Percentiles rank a stretch among this genome's conserved stretches.
Evolutionary conservation across 805 yeast species (phyloP).

Genomic region (Pichia kluyveri): DNA sequence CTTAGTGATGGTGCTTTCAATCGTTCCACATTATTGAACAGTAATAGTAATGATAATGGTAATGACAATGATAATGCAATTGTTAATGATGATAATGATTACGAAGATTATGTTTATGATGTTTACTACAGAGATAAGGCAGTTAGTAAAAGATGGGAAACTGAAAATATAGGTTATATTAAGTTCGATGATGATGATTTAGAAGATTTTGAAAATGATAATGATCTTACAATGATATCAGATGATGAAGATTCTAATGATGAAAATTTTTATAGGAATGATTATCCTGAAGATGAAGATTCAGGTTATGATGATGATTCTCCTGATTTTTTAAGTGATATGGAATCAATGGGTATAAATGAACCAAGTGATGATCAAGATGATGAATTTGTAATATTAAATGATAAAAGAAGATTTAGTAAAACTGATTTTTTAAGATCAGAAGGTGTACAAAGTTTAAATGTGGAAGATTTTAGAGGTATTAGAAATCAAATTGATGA

Average conservation of each 20-base stretch:
- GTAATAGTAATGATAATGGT: neutral
- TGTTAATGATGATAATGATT: conserved; percentile 6
- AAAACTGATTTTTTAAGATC: conserved; percentile 19
- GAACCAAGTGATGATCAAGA: conserved; percentile 32
- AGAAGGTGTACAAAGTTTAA: conserved; percentile 21
- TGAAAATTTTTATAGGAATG: conserved; percentile 85
- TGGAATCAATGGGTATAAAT: conserved; percentile 16
- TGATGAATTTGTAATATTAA: conserved; percentile 27
- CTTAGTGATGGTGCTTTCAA: neutral
- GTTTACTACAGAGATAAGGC: conserved; percentile 65
- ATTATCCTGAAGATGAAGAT: conserved; percentile 92
- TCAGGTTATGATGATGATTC: conserved; percentile 34
- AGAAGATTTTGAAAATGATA: conserved; percentile 31
- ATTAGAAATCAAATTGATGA: conserved; percentile 21
- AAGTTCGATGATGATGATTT: conserved; percentile 44
- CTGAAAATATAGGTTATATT: conserved; percentile 40
- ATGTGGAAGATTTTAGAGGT: conserved; percentile 24
- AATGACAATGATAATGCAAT: neutral
- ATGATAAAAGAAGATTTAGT: conserved; percentile 24
- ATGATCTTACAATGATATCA: conserved; percentile 24
- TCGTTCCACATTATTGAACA: neutral
- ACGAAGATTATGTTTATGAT: conserved; percentile 79
- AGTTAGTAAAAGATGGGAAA: conserved; percentile 32
- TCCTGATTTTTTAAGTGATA: conserved; percentile 11
- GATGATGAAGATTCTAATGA: conserved; percentile 87